phyloP scores from a whole-genome alignment of 257 asterid species.

The Parsonsia alboflavescens region DNA sequence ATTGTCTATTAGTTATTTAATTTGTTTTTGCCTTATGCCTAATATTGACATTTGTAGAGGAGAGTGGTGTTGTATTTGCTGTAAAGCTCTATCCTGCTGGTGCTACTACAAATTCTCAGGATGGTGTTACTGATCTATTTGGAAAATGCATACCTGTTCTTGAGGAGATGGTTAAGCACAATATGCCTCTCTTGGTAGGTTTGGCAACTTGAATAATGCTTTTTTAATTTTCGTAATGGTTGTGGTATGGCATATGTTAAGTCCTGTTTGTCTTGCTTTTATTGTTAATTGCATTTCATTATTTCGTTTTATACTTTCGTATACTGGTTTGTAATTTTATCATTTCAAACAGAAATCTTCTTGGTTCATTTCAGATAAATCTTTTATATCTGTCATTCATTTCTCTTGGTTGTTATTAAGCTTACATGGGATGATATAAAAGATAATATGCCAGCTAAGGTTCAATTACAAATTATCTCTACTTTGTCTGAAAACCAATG shows the following conservation, averaged over 20 bases:
- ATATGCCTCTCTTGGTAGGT: constrained; percentile 85
- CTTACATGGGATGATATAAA: not conserved
- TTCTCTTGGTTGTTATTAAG: not conserved
- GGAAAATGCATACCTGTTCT: constrained; percentile 92
- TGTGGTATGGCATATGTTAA: not conserved
- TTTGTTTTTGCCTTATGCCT: constrained; percentile 11
- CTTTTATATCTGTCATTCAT: not conserved
- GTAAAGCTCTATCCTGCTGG: constrained; percentile 98
- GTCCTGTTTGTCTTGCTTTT: constrained; percentile 1
- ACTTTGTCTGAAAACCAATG: not conserved
- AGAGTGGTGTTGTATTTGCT: constrained; percentile 70
- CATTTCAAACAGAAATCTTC: too few relatives aligned
- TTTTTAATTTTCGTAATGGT: not conserved
- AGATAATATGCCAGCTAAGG: not conserved
- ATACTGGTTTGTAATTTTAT: not conserved
- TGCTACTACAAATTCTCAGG: constrained; percentile 96
- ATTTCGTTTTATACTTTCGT: not conserved
- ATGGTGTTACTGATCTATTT: constrained; percentile 95
- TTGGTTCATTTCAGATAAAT: not conserved
- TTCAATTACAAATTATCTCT: not conserved
- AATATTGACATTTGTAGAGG: constrained; percentile 37
- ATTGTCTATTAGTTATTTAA: not conserved
- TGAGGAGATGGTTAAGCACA: constrained; percentile 79
- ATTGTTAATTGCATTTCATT: not conserved
- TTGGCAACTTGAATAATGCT: not conserved